These are phyloP conservation scores for Fusarium pilosicola DNA, from an alignment of 2,329 filamentous ascomycete species.

Conservation along the genomic window DNA sequence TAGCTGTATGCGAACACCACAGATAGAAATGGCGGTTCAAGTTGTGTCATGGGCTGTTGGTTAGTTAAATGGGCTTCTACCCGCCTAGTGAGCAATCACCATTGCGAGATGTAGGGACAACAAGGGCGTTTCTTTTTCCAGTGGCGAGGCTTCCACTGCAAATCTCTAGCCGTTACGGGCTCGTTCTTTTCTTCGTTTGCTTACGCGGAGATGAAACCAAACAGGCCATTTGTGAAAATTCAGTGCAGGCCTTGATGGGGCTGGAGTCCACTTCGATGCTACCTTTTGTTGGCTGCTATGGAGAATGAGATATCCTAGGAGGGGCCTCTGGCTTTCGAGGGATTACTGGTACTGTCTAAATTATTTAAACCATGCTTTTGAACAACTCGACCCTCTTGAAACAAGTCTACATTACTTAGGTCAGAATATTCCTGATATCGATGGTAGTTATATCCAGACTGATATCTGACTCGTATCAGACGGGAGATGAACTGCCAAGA, in stretches of 20 bases:
- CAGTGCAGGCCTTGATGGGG: not conserved
- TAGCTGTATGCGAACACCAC: not conserved
- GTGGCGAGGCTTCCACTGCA: not conserved
- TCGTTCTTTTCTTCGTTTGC: not conserved
- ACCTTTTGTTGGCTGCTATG: not conserved
- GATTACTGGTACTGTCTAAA: not conserved
- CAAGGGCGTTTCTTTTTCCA: not conserved
- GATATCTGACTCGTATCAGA: not conserved
- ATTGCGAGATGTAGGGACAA: not conserved
- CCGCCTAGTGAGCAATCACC: not conserved
- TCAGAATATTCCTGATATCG: accelerated
- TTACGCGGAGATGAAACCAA: not conserved
- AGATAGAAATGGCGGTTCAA: not conserved
- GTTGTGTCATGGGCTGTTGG: not conserved
- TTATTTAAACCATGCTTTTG: accelerated
- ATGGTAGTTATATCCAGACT: too few species aligned
- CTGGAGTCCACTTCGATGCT: conserved; percentile 13
- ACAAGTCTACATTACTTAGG: accelerated
- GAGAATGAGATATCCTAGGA: not conserved
- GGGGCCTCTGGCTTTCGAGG: too few species aligned
- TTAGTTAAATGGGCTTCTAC: not conserved
- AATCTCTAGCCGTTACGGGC: not conserved
- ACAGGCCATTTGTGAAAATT: conserved; percentile 7
- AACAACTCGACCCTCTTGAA: accelerated
- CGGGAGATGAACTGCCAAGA: conserved; percentile 6